A percentile compares a stretch with the other conserved stretches of the same genome.
phyloP scores from a whole-genome alignment of 2,329 filamentous ascomycete species.

The Tolypocladium tundrense region DNA sequence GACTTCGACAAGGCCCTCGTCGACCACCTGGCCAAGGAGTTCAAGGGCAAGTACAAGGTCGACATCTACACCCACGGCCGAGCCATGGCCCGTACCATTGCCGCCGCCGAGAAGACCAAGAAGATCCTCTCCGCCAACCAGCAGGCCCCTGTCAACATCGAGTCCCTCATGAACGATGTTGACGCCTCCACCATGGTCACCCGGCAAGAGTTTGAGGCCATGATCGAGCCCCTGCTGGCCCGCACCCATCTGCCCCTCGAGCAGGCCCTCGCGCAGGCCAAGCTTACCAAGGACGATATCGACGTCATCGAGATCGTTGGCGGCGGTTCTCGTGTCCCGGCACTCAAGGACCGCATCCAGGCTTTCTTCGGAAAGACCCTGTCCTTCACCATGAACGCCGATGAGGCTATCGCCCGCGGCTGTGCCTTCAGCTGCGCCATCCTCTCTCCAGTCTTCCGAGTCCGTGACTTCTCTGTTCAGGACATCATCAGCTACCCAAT shows the following conservation, averaged over 20 bases:
- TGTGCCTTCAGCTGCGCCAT: conserved; percentile 98
- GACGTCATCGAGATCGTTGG: conserved; percentile 89
- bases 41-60: conserved; percentile 96
- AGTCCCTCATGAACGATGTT: conserved; percentile 96
- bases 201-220: conserved; percentile 84
- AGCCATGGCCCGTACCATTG: conserved; percentile 75
- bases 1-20: conserved; percentile 94
- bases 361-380: conserved; percentile 86
- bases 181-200: conserved; percentile 86
- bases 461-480: conserved; percentile 95
- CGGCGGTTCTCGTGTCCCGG: conserved; percentile 85
- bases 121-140: conserved; percentile 96
- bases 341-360: conserved; percentile 83
- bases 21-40: conserved; percentile 90
- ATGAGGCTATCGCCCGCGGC: conserved; percentile 91
- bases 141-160: conserved; percentile 85
- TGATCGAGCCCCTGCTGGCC: conserved; percentile 74
- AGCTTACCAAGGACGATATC: conserved; percentile 84
- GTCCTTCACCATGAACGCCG: conserved; percentile 95
- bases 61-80: conserved; percentile 87
- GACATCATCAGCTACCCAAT: conserved; percentile 98
- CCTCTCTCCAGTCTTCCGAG: conserved; percentile 93
- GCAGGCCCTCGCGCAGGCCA: conserved; percentile 88
- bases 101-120: conserved; percentile 94
- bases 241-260: conserved; percentile 68